Percentiles rank a stretch among this genome's conserved stretches.
phyloP scores from a whole-genome alignment of 1,284 basidiomycete genomes.

The Somion occarium region DNA sequence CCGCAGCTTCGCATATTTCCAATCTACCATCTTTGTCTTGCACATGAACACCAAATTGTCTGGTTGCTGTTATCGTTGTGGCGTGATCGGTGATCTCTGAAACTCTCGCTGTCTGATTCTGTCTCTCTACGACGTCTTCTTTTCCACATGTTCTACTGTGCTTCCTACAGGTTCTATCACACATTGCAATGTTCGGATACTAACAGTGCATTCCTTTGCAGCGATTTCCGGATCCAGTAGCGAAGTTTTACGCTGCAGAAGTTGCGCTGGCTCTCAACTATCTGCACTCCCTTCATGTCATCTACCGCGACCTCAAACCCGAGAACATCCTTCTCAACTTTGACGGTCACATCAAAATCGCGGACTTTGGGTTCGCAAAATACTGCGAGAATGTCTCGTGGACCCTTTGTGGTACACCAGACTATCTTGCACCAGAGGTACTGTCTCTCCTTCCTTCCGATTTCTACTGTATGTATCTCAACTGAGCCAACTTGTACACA shows the following conservation, averaged over 20 bases:
- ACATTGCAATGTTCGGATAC: no score
- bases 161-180: no score
- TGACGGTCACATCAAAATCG: slow-evolving; percentile 97
- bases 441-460: slow-evolving; percentile 10
- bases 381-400: slow-evolving; percentile 87
- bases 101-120: no score
- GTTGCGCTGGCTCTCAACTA: slow-evolving; percentile 94
- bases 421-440: slow-evolving; percentile 92
- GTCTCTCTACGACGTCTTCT: no score
- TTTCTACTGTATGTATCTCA: no score
- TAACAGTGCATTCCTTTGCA: slow-evolving; percentile 33
- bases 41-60: no score
- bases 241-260: slow-evolving; percentile 98
- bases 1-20: neutral
- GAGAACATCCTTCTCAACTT: slow-evolving; percentile 93
- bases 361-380: slow-evolving; percentile 98
- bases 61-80: no score
- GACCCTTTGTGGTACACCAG: slow-evolving; percentile 97
- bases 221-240: slow-evolving; percentile 97
- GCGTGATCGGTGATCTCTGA: no score
- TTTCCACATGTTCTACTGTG: no score
- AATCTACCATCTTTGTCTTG: neutral
- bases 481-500: no score
- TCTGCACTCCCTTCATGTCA: slow-evolving; percentile 86
- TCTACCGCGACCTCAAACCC: slow-evolving; percentile 97